Evolutionary conservation across 176 grass and related monocot genomes (phyloP), one percentile per base, ranked within the genome.

Genomic region (Typha latifolia): DNA sequence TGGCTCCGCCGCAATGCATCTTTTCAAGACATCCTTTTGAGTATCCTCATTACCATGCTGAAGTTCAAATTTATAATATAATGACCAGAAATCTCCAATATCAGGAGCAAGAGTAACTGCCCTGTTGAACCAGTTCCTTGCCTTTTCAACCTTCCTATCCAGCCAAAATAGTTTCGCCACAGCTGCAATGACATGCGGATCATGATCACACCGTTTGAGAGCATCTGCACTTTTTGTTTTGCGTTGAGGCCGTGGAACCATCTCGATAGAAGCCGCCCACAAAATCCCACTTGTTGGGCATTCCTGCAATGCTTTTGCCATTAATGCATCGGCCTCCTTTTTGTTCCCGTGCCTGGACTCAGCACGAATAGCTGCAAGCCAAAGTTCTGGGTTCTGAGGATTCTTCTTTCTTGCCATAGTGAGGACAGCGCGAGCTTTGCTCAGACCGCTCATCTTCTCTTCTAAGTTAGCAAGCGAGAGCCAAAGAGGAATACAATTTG

Each of bases 341-440:
- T 90, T 96, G 68, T 83, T 90, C 18, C 87, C 87, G 15, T 96
- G 78, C 73, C 87, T 84, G 50, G 82, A 67, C 69, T 96, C 91
- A 62, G 84, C 76, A 69, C 87, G 79, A 73, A 88, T 80, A 64
- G 91, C 91, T 70, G 91, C 84, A 76, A 87, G 84, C 91, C 91
- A 96, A 56, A 96, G 87, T 69, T 96, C 91, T 68, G 87, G 91
- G 61, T 79, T 90, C 62, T 81, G 83, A 49, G 81, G 81, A 53
- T 96, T 96, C 72, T 83, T 96, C 77, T 96, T 96, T 63, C 91
- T 82, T 51, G 91, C 79, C 79, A 96, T 80, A 29, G 87, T 96
- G 59, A 96, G 91, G 57, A 96, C 68, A 71, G 87, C 87, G 53
- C 91, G 91, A 22, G 91, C 83, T 75, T 90, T 96, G 71, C 87